Evolutionary conservation across 208 protist species (phyloP).

Genomic region (Leptomonas pyrrhocoris): DNA sequence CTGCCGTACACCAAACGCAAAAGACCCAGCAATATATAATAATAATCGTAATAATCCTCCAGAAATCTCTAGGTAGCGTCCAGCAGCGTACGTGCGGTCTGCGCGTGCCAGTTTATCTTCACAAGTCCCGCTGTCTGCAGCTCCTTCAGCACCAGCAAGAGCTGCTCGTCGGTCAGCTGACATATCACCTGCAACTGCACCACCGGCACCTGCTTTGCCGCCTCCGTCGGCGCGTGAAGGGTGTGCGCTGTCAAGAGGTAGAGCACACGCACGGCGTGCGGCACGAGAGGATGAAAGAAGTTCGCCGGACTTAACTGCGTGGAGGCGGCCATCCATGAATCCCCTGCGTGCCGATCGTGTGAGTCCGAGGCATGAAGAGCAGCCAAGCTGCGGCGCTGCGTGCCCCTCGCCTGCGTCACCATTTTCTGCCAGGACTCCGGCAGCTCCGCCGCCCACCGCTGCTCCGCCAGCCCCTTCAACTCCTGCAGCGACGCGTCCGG

Average conservation of each 20-base stretch:
- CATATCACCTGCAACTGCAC: conserved; percentile 58
- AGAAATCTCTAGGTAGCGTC: conserved; percentile 4
- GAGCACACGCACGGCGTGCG: conserved; percentile 61
- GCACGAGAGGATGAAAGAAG: conserved; percentile 60
- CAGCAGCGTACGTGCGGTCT: conserved; percentile 48
- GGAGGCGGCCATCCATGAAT: not conserved
- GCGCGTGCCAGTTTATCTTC: conserved; percentile 37
- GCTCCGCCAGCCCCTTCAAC: conserved; percentile 31
- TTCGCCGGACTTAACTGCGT: conserved; percentile 27
- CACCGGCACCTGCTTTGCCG: conserved; percentile 59
- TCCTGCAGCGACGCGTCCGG: conserved; percentile 58
- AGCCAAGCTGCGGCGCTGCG: not conserved
- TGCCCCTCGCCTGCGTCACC: not conserved
- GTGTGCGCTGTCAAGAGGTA: conserved; percentile 63
- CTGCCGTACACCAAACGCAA: no score
- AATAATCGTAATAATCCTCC: conserved; percentile 9
- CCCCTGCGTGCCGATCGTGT: no score
- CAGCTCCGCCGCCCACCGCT: conserved; percentile 12
- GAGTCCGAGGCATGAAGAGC: not conserved
- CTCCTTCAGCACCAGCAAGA: conserved; percentile 57
- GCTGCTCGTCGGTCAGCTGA: conserved; percentile 65
- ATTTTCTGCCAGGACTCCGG: conserved; percentile 12
- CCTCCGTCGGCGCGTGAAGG: conserved; percentile 27
- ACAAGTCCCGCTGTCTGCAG: conserved; percentile 53
- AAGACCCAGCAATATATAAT: not conserved